Conservation (phyloP, 176 grass and related monocot species). For the Carex pumila region DNA sequence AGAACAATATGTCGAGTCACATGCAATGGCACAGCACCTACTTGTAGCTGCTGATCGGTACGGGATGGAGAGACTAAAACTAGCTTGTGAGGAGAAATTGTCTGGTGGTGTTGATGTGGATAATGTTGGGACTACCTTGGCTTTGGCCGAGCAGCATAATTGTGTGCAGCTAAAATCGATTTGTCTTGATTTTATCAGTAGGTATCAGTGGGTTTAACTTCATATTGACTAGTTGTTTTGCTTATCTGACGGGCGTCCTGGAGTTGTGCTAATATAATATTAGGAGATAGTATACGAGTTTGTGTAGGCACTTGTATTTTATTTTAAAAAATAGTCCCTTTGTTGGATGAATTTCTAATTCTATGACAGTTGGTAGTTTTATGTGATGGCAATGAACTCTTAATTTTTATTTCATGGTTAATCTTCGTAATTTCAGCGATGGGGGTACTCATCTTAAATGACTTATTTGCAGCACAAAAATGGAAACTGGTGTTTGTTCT, state of each 20-base stretch:
- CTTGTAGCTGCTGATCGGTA: constrained; percentile 18
- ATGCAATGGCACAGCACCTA: constrained; percentile 10
- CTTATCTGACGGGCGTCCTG: background rate
- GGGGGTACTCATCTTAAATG: background rate
- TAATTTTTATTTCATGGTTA: background rate
- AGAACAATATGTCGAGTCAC: constrained; percentile 6
- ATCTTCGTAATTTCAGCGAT: background rate
- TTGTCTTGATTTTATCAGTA: constrained; percentile 23
- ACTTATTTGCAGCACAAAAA: background rate
- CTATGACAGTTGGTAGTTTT: background rate
- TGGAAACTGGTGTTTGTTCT: background rate
- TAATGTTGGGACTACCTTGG: constrained; percentile 7
- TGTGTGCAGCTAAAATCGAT: constrained; percentile 10
- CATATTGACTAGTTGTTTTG: background rate
- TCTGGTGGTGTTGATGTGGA: background rate
- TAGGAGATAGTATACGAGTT: background rate
- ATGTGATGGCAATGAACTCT: background rate
- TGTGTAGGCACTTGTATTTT: background rate
- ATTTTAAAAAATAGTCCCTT: background rate
- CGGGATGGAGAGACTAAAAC: constrained; percentile 11
- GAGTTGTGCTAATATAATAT: background rate
- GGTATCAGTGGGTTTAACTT: constrained; percentile 1
- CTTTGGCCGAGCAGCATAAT: constrained; percentile 18
- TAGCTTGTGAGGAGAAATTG: constrained; percentile 15
- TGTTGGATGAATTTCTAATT: background rate